phyloP scores from a whole-genome alignment of 1,139 yeast species.

The Kluyveromyces sp. region DNA sequence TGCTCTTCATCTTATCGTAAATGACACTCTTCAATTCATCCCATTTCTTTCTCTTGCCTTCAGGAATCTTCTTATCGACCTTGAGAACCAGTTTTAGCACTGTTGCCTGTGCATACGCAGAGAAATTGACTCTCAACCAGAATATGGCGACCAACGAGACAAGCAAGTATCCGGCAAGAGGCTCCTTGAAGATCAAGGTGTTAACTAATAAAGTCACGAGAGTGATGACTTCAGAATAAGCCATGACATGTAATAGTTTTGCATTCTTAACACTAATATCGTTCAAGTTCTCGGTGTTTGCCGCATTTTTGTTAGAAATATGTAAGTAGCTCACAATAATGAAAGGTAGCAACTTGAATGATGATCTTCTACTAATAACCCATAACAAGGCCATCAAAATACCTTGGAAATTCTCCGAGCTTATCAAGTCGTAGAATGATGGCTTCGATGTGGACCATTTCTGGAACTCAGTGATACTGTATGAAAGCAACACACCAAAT shows the following conservation, averaged over 20 bases:
- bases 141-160: constrained; percentile 49
- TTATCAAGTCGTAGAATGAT: constrained; percentile 46
- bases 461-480: constrained; percentile 47
- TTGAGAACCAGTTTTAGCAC: constrained; percentile 23
- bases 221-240: constrained; percentile 53
- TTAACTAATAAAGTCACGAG: constrained; percentile 47
- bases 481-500: constrained; percentile 49
- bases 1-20: constrained; percentile 13
- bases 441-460: constrained; percentile 52
- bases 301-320: constrained; percentile 33
- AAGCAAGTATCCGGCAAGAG: constrained; percentile 62
- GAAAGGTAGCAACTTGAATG: constrained; percentile 60
- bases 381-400: constrained; percentile 47
- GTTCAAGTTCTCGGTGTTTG: constrained; percentile 32
- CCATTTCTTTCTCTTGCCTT: constrained; percentile 30
- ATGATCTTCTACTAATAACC: constrained; percentile 56
- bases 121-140: constrained; percentile 55
- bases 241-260: constrained; percentile 42
- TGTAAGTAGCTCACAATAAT: constrained; percentile 52
- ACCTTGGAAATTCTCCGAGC: constrained; percentile 66
- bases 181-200: constrained; percentile 52
- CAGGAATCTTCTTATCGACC: constrained; percentile 29
- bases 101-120: constrained; percentile 32
- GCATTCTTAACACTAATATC: constrained; percentile 15
- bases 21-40: constrained; percentile 26